Evolutionary conservation across 805 yeast genomes (phyloP).

Genomic region (Clavispora phyllophila): DNA sequence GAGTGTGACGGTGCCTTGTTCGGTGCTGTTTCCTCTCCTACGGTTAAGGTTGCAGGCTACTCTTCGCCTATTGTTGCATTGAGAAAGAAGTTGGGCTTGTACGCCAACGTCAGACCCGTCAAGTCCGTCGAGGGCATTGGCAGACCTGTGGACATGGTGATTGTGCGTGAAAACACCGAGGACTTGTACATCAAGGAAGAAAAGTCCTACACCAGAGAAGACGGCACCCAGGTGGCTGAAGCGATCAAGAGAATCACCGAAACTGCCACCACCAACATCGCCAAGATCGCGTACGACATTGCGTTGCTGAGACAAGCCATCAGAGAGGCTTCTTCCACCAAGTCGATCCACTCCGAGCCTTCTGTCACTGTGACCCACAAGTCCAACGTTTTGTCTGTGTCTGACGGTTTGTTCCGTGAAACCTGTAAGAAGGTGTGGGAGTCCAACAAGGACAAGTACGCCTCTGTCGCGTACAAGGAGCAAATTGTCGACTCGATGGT

Average conservation of each 20-base stretch:
- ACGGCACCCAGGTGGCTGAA: slow-evolving; percentile 90
- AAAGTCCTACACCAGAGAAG: slow-evolving; percentile 61
- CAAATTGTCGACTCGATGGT: slow-evolving; percentile 99
- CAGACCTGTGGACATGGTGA: slow-evolving; percentile 93
- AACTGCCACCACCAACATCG: slow-evolving; percentile 78
- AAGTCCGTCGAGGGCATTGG: slow-evolving; percentile 84
- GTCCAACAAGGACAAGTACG: slow-evolving; percentile 53
- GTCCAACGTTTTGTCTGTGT: slow-evolving; percentile 85
- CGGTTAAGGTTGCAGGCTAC: slow-evolving; percentile 91
- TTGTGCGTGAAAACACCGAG: slow-evolving; percentile 98
- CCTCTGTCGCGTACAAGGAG: slow-evolving; percentile 69
- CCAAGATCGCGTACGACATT: slow-evolving; percentile 86
- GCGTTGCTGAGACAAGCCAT: slow-evolving; percentile 85
- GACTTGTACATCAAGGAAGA: slow-evolving; percentile 96
- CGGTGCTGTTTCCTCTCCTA: slow-evolving; percentile 96
- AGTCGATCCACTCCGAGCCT: slow-evolving; percentile 43
- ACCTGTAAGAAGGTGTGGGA: slow-evolving; percentile 60
- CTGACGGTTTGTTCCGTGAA: slow-evolving; percentile 97
- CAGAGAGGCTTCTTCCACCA: slow-evolving; percentile 51
- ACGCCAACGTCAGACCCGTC: slow-evolving; percentile 97
- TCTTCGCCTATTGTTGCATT: slow-evolving; percentile 99
- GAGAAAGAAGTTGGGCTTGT: slow-evolving; percentile 89
- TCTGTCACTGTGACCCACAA: slow-evolving; percentile 91
- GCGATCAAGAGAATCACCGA: slow-evolving; percentile 96
- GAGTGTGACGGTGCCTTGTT: slow-evolving; percentile 96